phyloP scores from a whole-genome alignment of 176 grass and related monocot genomes.

The Tillandsia leiboldiana region DNA sequence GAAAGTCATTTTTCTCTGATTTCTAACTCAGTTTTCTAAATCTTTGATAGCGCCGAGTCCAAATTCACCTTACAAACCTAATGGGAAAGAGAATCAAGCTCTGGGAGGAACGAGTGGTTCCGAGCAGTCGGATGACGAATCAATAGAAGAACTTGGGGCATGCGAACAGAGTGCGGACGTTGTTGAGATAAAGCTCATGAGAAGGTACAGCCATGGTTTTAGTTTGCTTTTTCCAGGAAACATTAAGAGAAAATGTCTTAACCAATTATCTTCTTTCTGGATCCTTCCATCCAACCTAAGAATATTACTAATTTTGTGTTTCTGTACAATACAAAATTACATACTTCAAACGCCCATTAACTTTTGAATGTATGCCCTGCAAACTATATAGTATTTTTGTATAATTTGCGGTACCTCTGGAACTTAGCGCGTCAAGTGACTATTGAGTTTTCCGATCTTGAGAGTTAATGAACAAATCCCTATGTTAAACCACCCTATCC shows the following conservation, averaged over 20 bases:
- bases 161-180: slow-evolving; percentile 58
- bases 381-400: too few species aligned
- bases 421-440: too few species aligned
- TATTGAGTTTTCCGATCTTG: too few species aligned
- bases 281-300: not conserved
- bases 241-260: not conserved
- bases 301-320: too few species aligned
- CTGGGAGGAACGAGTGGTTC: slow-evolving; percentile 65
- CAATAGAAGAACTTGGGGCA: slow-evolving; percentile 41
- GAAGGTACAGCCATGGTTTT: slow-evolving; percentile 35
- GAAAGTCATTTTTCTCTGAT: slow-evolving; percentile 7
- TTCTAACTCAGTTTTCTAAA: slow-evolving; percentile 17
- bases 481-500: too few species aligned
- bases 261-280: not conserved
- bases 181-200: slow-evolving; percentile 56
- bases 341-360: not conserved
- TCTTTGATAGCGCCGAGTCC: slow-evolving; percentile 47
- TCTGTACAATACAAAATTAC: too few species aligned
- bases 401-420: too few species aligned
- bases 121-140: slow-evolving; percentile 61
- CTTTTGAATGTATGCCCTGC: not conserved
- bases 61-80: slow-evolving; percentile 56
- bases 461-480: too few species aligned
- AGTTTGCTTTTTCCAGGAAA: too few species aligned
- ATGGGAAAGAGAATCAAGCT: slow-evolving; percentile 52